Evolutionary conservation across 2,329 filamentous ascomycete genomes (phyloP).

Genomic region (Fusarium sp.): DNA sequence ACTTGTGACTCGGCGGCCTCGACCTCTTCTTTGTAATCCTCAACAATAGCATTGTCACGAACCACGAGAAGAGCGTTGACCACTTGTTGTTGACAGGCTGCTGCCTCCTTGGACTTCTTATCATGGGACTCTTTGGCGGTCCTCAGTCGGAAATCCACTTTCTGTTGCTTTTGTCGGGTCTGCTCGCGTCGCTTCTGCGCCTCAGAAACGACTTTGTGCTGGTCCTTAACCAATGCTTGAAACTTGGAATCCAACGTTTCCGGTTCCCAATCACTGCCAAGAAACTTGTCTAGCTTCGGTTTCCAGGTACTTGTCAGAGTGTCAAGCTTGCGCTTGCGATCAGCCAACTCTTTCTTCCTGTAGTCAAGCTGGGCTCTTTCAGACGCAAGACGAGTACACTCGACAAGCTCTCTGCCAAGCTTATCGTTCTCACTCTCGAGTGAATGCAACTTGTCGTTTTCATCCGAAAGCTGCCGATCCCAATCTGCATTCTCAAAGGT

Average conservation of each 20-base stretch:
- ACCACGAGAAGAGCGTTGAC: constrained; percentile 61
- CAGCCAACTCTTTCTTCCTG: constrained; percentile 81
- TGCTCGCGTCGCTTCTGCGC: constrained; percentile 78
- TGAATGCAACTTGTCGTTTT: constrained; percentile 73
- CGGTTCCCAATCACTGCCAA: constrained; percentile 76
- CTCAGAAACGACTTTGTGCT: constrained; percentile 69
- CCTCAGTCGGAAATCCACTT: constrained; percentile 79
- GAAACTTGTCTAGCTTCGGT: constrained; percentile 72
- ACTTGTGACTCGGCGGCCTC: constrained; percentile 67
- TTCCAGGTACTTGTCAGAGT: constrained; percentile 82
- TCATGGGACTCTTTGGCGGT: constrained; percentile 72
- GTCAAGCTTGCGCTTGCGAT: constrained; percentile 79
- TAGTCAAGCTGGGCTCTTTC: constrained; percentile 88
- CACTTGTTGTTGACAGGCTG: constrained; percentile 70
- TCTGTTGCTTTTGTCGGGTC: constrained; percentile 77
- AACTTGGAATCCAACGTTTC: constrained; percentile 78
- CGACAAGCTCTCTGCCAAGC: constrained; percentile 83
- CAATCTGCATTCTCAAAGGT: constrained; percentile 73
- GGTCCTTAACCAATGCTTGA: constrained; percentile 70
- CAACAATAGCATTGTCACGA: constrained; percentile 61
- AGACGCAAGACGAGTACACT: constrained; percentile 82
- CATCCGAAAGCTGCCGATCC: constrained; percentile 76
- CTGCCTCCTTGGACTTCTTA: constrained; percentile 72
- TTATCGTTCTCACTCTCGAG: constrained; percentile 79
- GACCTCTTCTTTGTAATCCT: constrained; percentile 67